Conservation (phyloP, 306 rosid genomes). For the Trichosanthes cucumerina region DNA sequence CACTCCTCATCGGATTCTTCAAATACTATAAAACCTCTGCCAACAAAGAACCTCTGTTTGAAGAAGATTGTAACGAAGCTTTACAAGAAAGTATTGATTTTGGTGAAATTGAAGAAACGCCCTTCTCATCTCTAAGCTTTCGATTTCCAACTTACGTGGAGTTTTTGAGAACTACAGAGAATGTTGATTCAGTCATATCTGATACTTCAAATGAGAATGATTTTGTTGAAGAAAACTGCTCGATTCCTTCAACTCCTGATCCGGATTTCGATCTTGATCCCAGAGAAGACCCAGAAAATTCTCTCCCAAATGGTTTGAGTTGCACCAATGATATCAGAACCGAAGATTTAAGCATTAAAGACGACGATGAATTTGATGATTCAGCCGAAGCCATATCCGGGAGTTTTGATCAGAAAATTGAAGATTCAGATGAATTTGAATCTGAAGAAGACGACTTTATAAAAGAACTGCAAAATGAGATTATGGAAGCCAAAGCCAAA, state of each 20-base stretch:
- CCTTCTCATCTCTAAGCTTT: slow-evolving; percentile 49
- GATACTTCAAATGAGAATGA: background rate
- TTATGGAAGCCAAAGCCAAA: slow-evolving; percentile 42
- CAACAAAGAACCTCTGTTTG: slow-evolving; percentile 2
- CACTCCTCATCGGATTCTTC: background rate
- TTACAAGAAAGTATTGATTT: background rate
- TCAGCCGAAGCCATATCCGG: background rate
- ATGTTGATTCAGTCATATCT: slow-evolving; percentile 17
- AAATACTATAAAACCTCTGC: background rate
- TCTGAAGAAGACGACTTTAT: slow-evolving; percentile 23
- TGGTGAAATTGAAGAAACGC: slow-evolving; percentile 15
- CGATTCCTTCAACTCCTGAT: slow-evolving; percentile 28
- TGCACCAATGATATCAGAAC: slow-evolving; percentile 25
- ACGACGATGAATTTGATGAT: slow-evolving; percentile 29
- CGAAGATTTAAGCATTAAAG: slow-evolving; percentile 22
- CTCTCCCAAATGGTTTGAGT: background rate
- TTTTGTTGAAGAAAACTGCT: slow-evolving; percentile 30
- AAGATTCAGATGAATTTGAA: slow-evolving; percentile 64
- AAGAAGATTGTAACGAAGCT: slow-evolving; percentile 6
- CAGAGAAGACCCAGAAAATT: background rate
- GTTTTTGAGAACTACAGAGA: slow-evolving; percentile 16
- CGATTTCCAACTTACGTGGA: slow-evolving; percentile 55
- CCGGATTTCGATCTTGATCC: slow-evolving; percentile 24
- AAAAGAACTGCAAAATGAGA: slow-evolving; percentile 55
- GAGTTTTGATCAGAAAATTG: background rate